Evolutionary conservation across 2,329 filamentous ascomycete species (phyloP), one percentile per base, ranked within the genome.

Genomic region (Esteya vermicola): DNA sequence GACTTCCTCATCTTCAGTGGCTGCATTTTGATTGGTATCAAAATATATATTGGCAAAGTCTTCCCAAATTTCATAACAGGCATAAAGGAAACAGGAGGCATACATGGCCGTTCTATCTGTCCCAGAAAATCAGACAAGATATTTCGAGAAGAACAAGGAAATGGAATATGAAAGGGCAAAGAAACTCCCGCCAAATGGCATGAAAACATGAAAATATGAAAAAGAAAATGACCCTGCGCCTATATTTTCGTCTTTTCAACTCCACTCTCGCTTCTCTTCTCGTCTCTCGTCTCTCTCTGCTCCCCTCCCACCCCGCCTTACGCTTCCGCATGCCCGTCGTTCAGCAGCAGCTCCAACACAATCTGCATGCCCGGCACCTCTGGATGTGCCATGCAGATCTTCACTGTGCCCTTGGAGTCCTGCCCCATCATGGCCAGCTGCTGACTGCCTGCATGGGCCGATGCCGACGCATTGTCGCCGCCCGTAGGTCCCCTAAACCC

Each of bases 351-450:
- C 63, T 98, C 91, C 47, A 96, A 67, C 47, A 98, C 78, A 48
- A 98, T 78, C 64, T 95, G 88, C 53, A 78, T 80, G 39, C 82
- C 78, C 43, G 85, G 74, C 47, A 82, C 68, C 60, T 93, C 84
- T 1, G 91, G 91, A 63, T 98, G 91, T 54, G 85, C 84, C 84
- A 98, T 88, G 51, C 80, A 81, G 50, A 98, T 75, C 72, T 98
- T 98, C 52, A 96, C 80, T 1, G 84, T 93, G 40, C 84, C 75
- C 48, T 78, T 75, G 31, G 68, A 70, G 43, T 63, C 67, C 40
- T 65, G 52, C 33, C 51, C 58, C 37, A 4, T 22, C 16, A 25
- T 18, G n/a, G 26, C 14, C 39, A 30, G 7, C 22, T 12, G 9
- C 14, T 28, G 27, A 20, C 30, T 40, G 6, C 33, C 22, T 18